Base-by-base conservation (phyloP, 345 rosid genomes). In the Crucihimalaya himalaica region DNA sequence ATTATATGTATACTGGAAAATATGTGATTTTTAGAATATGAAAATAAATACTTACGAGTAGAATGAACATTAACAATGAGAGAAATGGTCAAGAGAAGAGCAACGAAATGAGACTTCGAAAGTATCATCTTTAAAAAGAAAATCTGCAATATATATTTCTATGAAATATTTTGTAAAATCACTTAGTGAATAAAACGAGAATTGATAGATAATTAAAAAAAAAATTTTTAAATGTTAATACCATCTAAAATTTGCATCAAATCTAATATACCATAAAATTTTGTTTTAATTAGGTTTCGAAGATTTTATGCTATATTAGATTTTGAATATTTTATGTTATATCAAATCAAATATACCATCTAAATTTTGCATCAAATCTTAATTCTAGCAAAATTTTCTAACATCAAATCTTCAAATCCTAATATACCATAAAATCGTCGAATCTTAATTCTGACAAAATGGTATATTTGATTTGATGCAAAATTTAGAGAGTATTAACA, bases 21-120 rank as follows among this genome's bases (percentile, higher is more conserved):
- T n/a, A 50, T 31, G 31, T 1, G 46, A 4, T 23, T 18, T 16
- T 9, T 4, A 35, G 43, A 8, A 15, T 19, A 4, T 8, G 50
- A 37, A 53, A 52, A 31, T 11, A n/a, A 27, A 20, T 32, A 28
- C 66, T 70, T 70, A 70, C 66, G 47, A 46, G 16, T 1, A 4
- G 50, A 34, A 23, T 70, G 58, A 58, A 35, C 58, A 59, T 34
- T 34, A 14, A 23, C 21, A 35, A 47, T 23, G 3, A 47, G 6
- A 3, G 14, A 58, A 46, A 43, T 23, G 14, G n/a, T 5, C 5
- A 70, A 11, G 9, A 70, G 20, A 47, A 70, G 3, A 59, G 11
- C 35, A 70, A 37, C 18, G 16, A 59, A 35, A 34, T 59, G 8
- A 47, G 25, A 4, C 11, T 35, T 70, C 1, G 48, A 16, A 23